Evolutionary conservation across 176 grass and related monocot species (phyloP).

Genomic region (Oryza glumipatula): DNA sequence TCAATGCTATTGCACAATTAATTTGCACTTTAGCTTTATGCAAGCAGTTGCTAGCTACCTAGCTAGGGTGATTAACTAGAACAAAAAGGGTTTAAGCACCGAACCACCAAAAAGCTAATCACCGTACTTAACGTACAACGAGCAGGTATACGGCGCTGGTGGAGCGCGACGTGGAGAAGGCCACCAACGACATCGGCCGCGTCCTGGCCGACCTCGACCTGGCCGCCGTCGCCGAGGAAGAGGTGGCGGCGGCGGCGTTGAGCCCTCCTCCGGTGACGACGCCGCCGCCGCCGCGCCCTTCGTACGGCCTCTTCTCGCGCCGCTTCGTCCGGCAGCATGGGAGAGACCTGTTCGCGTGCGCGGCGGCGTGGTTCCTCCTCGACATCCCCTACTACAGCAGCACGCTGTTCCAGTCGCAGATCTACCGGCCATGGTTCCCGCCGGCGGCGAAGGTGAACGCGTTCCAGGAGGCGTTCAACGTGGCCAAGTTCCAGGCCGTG

Average conservation of each 20-base stretch:
- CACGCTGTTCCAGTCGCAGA: slow-evolving; percentile 56
- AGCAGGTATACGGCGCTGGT: slow-evolving; percentile 73
- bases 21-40: neutral
- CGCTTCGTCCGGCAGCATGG: slow-evolving; percentile 38
- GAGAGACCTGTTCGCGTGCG: slow-evolving; percentile 39
- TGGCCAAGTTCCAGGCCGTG: slow-evolving; percentile 62
- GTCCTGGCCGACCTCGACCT: slow-evolving; percentile 42
- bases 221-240: slow-evolving; percentile 24
- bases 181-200: slow-evolving; percentile 61
- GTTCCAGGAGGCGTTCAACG: slow-evolving; percentile 52
- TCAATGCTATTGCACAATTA: neutral
- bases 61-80: neutral
- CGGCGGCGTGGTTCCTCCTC: slow-evolving; percentile 47
- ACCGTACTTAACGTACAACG: neutral
- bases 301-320: slow-evolving; percentile 40
- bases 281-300: neutral
- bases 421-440: slow-evolving; percentile 40
- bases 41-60: neutral
- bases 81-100: neutral
- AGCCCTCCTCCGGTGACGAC: neutral
- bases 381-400: slow-evolving; percentile 61
- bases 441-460: slow-evolving; percentile 39
- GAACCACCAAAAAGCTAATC: neutral
- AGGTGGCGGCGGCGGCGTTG: slow-evolving; percentile 28
- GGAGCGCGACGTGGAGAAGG: slow-evolving; percentile 64